These are phyloP conservation scores for Chenopodium album DNA, from an alignment of 148 eudicot genomes.

Conservation along the genomic window DNA sequence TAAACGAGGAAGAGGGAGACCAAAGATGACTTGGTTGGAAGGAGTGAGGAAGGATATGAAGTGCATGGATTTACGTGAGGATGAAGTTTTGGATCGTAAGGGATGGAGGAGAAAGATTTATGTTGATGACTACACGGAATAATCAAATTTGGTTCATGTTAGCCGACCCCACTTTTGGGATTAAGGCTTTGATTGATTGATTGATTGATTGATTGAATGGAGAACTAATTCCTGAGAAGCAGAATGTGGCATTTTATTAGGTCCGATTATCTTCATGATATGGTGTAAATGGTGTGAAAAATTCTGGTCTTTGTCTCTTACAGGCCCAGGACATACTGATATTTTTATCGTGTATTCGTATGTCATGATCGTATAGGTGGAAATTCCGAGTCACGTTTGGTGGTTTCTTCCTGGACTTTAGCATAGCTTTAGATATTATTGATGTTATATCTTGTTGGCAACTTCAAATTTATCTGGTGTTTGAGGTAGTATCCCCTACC, in stretches of 20 bases:
- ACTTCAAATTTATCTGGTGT: background rate
- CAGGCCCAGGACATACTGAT: background rate
- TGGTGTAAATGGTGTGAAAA: background rate
- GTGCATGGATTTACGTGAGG: too few relatives aligned
- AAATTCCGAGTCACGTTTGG: conserved; percentile 13
- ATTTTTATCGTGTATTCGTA: background rate
- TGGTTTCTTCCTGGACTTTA: conserved; percentile 16
- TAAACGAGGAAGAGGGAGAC: too few relatives aligned
- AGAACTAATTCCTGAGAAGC: conserved; percentile 6
- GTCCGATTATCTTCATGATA: background rate
- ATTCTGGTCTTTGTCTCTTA: background rate
- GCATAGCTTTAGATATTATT: background rate
- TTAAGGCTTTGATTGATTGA: too few relatives aligned
- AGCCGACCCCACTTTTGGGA: too few relatives aligned
- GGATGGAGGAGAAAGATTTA: too few relatives aligned
- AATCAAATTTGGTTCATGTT: too few relatives aligned
- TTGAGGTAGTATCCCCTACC: background rate
- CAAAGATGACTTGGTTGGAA: too few relatives aligned
- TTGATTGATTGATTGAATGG: too few relatives aligned
- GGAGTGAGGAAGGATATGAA: too few relatives aligned
- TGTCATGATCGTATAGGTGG: background rate
- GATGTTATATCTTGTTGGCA: background rate
- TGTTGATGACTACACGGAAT: too few relatives aligned
- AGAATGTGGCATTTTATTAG: background rate
- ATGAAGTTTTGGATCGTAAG: too few relatives aligned